Evolutionary conservation across 192 early-diverging fungal genomes (phyloP).

Genomic region (Linnemannia elongata): DNA sequence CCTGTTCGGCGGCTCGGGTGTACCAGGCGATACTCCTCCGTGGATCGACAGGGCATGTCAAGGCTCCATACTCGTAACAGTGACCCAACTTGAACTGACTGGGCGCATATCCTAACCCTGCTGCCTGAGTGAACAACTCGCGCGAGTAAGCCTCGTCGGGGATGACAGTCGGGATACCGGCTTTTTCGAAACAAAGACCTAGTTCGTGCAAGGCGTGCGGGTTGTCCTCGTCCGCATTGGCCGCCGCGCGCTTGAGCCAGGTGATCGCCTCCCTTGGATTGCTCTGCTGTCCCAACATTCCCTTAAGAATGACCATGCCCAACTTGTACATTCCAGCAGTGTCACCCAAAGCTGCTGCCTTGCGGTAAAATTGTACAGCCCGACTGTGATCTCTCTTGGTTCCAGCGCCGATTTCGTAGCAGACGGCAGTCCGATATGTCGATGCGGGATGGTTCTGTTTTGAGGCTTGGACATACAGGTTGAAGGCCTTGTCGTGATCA

Average conservation of each 20-base stretch:
- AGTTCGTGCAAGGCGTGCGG: conserved; percentile 96
- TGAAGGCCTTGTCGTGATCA: conserved; percentile 93
- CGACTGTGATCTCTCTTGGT: conserved; percentile 86
- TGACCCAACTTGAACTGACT: conserved; percentile 94
- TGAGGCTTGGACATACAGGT: conserved; percentile 91
- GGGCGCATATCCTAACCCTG: conserved; percentile 92
- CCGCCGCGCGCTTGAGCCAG: conserved; percentile 93
- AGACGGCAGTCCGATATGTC: conserved; percentile 95
- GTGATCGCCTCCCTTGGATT: conserved; percentile 94
- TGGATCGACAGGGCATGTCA: conserved; percentile 89
- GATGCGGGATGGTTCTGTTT: conserved; percentile 93
- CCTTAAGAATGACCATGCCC: conserved; percentile 92
- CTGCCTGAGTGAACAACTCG: conserved; percentile 92
- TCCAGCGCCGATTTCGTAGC: conserved; percentile 95
- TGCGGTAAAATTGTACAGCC: conserved; percentile 93
- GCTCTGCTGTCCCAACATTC: conserved; percentile 76
- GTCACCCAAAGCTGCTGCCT: conserved; percentile 91
- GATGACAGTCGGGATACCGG: conserved; percentile 75
- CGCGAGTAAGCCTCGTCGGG: conserved; percentile 88
- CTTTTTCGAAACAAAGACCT: conserved; percentile 68
- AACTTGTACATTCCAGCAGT: conserved; percentile 98
- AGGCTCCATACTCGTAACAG: conserved; percentile 94
- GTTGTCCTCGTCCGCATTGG: conserved; percentile 88
- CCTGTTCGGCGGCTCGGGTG: conserved; percentile 92
- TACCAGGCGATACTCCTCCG: conserved; percentile 96